Conservation (phyloP, 2,329 filamentous ascomycete genomes). For the Camillea tinctor region DNA sequence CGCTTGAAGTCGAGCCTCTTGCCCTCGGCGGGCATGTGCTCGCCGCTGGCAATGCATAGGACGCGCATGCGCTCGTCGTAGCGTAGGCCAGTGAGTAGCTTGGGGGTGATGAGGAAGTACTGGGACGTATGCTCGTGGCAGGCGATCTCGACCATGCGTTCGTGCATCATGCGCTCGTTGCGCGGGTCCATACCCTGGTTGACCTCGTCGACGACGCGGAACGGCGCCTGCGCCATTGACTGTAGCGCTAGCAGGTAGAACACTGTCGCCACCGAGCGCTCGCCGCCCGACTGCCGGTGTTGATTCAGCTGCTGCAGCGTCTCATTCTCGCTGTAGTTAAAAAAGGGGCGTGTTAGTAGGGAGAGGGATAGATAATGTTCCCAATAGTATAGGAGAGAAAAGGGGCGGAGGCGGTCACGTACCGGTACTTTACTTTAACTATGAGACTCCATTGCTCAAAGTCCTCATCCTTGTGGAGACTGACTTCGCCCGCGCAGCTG, state of each 20-base stretch:
- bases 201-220: constrained; percentile 98
- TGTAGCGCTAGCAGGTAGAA: constrained; percentile 99
- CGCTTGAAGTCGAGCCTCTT: constrained; percentile 49
- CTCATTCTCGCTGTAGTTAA: constrained; percentile 66
- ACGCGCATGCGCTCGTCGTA: constrained; percentile 93
- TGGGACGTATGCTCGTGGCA: constrained; percentile 76
- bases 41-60: constrained; percentile 89
- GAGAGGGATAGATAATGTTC: constrained; percentile 15
- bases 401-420: constrained; percentile 32
- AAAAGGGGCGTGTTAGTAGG: constrained; percentile 11
- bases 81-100: constrained; percentile 78
- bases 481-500: constrained; percentile 88
- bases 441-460: constrained; percentile 94
- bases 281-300: constrained; percentile 93
- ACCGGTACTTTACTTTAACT: constrained; percentile 94
- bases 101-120: constrained; percentile 98
- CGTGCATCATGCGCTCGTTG: constrained; percentile 97
- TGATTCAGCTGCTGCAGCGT: constrained; percentile 80
- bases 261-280: constrained; percentile 93
- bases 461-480: constrained; percentile 84
- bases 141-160: constrained; percentile 96
- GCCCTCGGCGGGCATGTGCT: constrained; percentile 61
- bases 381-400: background rate
- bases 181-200: constrained; percentile 99
- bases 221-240: constrained; percentile 87